phyloP scores from a whole-genome alignment of 805 yeast genomes.

The Candida taoyuanica region DNA sequence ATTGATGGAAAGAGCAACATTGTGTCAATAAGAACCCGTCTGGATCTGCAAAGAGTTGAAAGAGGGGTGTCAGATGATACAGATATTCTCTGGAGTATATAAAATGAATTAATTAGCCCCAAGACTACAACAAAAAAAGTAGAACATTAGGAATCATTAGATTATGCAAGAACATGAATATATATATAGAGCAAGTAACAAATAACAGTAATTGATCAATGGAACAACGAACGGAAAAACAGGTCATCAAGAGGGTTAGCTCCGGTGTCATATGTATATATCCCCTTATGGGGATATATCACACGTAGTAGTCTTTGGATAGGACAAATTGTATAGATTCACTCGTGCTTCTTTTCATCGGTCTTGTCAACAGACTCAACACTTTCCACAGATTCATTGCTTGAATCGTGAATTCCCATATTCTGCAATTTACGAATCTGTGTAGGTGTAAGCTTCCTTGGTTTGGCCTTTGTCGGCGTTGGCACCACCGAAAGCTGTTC shows the following conservation, averaged over 20 bases:
- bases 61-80: conserved; percentile 31
- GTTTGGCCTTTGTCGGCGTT: conserved; percentile 7
- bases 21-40: conserved; percentile 24
- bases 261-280: no score
- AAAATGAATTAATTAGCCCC: background rate
- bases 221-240: no score
- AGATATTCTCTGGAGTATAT: conserved; percentile 13
- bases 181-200: no score
- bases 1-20: conserved; percentile 18
- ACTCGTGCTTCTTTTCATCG: background rate
- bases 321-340: background rate
- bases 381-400: conserved; percentile 1
- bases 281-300: no score
- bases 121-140: background rate
- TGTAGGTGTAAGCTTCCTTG: conserved; percentile 26
- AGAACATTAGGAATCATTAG: background rate
- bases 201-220: no score
- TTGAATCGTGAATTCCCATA: conserved; percentile 4
- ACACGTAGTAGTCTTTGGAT: conserved; percentile 11
- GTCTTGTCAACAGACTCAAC: background rate
- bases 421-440: conserved; percentile 22
- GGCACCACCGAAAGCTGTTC: background rate
- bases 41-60: conserved; percentile 25
- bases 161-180: background rate
- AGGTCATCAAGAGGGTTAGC: no score